Base-by-base conservation (phyloP, 306 rosid species). In the Lagenaria siceraria region DNA sequence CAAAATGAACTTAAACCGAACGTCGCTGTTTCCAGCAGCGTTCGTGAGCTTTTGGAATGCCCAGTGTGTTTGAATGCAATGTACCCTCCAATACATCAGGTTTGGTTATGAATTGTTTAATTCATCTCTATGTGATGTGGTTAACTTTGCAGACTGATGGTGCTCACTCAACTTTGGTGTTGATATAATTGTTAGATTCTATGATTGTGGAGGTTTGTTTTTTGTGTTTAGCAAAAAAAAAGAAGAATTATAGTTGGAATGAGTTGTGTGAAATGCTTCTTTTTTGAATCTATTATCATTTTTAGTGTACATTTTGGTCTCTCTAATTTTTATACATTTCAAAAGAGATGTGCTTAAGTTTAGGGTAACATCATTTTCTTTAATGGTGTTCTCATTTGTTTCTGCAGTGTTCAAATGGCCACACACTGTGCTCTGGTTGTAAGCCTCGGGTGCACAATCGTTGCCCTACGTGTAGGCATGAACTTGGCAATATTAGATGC, bases 61-160 rank as follows among this genome's bases (percentile, higher is more conserved):
- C 98, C 98, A n/a, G 98, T 93, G 54, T 93, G 97, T 87, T 81
- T 91, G 84, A 93, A 82, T 83, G 97, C 98, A 24, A 93, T 93
- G 97, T 93, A 93, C 83, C 98, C 97, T 71, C 98, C 97, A 35
- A 93, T 93, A 75, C 98, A 93, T 83, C 98, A 93, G 97, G 98
- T 93, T 77, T 74, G 82, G 59, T 60, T 36, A n/a, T 27, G 43
- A 42, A 59, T 22, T 55, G 43, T 40, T 40, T 25, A 51, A 11
- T 27, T 72, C 43, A 29, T 72, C 59, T 48, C 31, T 70, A 48
- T 70, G 58, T 46, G 22, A 40, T 15, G 49, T 31, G 52, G 43
- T 51, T 40, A 33, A 76, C 68, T 78, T 60, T 78, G 15, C 19
- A n/a, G 22, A 54, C 49, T 56, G 51, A n/a, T 35, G 66, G 38